Conservation (phyloP, 805 yeast genomes). For the Suhomyces prunicola region DNA sequence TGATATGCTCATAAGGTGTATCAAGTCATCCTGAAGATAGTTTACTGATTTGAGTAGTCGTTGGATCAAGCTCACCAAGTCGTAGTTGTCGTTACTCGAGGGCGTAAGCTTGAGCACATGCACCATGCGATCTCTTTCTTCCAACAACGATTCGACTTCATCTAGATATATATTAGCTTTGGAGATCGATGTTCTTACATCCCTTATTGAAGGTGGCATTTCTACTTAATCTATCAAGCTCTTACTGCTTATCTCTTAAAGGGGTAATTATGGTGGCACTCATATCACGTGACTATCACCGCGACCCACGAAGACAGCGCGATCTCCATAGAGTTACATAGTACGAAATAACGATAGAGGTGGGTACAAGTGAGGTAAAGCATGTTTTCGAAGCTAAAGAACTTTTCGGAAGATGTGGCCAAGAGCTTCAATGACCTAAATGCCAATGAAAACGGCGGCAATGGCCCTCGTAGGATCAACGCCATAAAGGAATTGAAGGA, state of each 20-base stretch:
- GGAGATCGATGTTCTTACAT: constrained; percentile 17
- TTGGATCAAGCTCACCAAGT: constrained; percentile 27
- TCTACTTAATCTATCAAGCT: not conserved
- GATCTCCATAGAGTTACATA: not conserved
- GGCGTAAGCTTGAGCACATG: constrained; percentile 33
- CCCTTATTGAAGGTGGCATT: constrained; percentile 14
- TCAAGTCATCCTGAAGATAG: constrained; percentile 29
- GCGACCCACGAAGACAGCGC: not conserved
- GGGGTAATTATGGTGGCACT: not conserved
- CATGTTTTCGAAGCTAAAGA: constrained; percentile 42
- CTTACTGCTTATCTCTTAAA: not conserved
- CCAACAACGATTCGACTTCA: constrained; percentile 27
- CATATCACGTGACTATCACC: not conserved
- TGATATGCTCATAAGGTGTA: not conserved
- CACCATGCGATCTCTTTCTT: constrained; percentile 32
- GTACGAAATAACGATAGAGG: not conserved
- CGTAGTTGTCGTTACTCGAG: constrained; percentile 37
- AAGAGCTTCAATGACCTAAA: constrained; percentile 38
- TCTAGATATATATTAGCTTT: constrained; percentile 20
- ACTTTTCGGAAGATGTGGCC: constrained; percentile 45
- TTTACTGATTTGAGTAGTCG: constrained; percentile 25
- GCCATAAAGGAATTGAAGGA: constrained; percentile 30
- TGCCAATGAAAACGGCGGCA: constrained; percentile 13
- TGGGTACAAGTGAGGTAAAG: not conserved
- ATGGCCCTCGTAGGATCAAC: constrained; percentile 13